Percentiles rank a stretch among this genome's conserved stretches.
phyloP scores from a whole-genome alignment of 2,329 filamentous ascomycete genomes.

The Ascochyta koolunga region DNA sequence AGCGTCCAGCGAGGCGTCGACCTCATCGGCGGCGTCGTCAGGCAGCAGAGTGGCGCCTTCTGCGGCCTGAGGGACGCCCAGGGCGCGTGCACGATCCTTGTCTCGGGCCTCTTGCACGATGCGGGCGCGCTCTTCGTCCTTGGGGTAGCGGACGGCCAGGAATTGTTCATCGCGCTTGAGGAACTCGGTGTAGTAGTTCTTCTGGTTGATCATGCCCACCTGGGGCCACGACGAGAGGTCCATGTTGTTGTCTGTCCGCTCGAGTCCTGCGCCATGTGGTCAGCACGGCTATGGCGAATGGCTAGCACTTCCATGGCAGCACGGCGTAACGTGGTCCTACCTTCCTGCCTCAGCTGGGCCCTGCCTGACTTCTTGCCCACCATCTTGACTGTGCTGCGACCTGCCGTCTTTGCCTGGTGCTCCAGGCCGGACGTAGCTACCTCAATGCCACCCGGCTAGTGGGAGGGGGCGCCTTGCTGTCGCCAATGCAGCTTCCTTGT shows the following conservation, averaged over 20 bases:
- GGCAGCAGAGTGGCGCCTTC: constrained; percentile 33
- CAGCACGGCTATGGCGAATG: constrained; percentile 7
- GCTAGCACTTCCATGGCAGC: neutral
- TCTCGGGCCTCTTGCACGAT: constrained; percentile 88
- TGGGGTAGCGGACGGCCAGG: constrained; percentile 83
- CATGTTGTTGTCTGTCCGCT: constrained; percentile 98
- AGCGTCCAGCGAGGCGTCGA: constrained; percentile 29
- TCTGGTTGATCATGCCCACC: constrained; percentile 94
- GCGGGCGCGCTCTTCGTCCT: constrained; percentile 82
- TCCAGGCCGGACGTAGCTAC: too few species aligned
- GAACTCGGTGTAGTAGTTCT: constrained; percentile 95
- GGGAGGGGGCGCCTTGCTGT: neutral
- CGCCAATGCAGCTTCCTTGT: neutral
- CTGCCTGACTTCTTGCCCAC: constrained; percentile 71
- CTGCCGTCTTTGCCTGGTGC: too few species aligned
- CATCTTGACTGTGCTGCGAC: constrained; percentile 50
- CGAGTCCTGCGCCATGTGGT: constrained; percentile 68
- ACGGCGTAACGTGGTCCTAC: constrained; percentile 38
- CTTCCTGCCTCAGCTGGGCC: constrained; percentile 66
- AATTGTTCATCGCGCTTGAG: constrained; percentile 98
- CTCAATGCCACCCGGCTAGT: too few species aligned
- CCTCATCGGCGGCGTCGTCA: constrained; percentile 42
- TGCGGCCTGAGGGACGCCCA: constrained; percentile 62
- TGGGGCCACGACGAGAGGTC: constrained; percentile 93
- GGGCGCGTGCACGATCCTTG: constrained; percentile 81